A percentile compares a stretch with the other conserved stretches of the same genome.
Conservation (phyloP, 1,284 basidiomycete genomes). For the Agaricales sp. region DNA sequence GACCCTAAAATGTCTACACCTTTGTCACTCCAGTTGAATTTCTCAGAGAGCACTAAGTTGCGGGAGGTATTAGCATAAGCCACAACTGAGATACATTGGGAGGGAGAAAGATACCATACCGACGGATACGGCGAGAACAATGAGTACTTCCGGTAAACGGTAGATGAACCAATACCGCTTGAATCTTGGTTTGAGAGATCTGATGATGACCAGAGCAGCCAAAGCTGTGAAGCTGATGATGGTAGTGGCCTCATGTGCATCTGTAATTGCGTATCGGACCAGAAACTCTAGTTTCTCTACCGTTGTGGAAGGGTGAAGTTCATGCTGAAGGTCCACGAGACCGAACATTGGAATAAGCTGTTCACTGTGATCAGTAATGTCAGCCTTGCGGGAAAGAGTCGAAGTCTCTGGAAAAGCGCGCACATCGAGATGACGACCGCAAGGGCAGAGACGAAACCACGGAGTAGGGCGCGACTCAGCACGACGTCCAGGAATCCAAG, state of each 20-base stretch:
- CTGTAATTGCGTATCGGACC: conserved; percentile 47
- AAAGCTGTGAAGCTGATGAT: conserved; percentile 65
- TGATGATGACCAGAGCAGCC: conserved; percentile 47
- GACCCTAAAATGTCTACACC: conserved; percentile 79
- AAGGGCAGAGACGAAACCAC: conserved; percentile 81
- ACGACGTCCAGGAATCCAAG: conserved; percentile 96
- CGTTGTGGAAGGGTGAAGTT: conserved; percentile 53
- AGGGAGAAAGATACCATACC: conserved; percentile 46
- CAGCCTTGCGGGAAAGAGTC: conserved; percentile 18
- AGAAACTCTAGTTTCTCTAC: conserved; percentile 74
- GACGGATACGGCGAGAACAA: conserved; percentile 24
- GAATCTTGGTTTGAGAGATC: conserved; percentile 43
- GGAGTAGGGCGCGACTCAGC: conserved; percentile 78
- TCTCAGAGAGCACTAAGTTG: conserved; percentile 52
- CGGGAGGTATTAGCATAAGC: conserved; percentile 1
- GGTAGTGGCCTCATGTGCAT: conserved; percentile 61
- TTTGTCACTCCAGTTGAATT: conserved; percentile 65
- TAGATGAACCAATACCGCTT: conserved; percentile 57
- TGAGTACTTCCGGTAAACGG: conserved; percentile 76
- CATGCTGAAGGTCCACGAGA: conserved; percentile 46
- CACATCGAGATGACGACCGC: conserved; percentile 68
- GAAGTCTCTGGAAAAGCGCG: no score
- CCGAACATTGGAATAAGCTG: conserved; percentile 81
- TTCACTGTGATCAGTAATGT: conserved; percentile 36
- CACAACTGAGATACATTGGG: conserved; percentile 56